Percentiles rank a stretch among this genome's conserved stretches.
These are phyloP conservation scores for Hermanozyma aechmeae DNA, from an alignment of 805 yeast genomes.

Conservation along the genomic window DNA sequence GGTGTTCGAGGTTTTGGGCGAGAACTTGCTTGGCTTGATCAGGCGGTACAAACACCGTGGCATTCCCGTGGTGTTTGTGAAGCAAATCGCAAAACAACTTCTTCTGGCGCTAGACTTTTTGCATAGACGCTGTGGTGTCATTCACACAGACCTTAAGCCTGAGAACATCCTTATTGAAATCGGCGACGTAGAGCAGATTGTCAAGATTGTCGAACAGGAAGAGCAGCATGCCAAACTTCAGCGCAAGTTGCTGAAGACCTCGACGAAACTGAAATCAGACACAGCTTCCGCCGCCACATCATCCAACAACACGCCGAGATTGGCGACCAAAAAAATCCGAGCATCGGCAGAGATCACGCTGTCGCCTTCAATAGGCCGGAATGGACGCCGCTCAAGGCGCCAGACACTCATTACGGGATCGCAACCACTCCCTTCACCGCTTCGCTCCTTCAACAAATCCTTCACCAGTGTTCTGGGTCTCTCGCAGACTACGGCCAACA, in stretches of 20 bases:
- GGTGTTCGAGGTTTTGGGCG: constrained; percentile 61
- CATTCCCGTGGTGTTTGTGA: constrained; percentile 43
- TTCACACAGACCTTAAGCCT: constrained; percentile 18
- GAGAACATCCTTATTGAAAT: constrained; percentile 28
- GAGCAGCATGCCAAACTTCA: constrained; percentile 30
- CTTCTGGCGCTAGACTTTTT: constrained; percentile 48
- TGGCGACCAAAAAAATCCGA: too few species aligned
- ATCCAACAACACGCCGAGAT: not conserved
- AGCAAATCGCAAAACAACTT: constrained; percentile 48
- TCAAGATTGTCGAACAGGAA: constrained; percentile 53
- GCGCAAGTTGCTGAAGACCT: not conserved
- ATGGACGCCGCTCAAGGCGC: constrained; percentile 51
- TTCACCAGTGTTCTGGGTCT: constrained; percentile 27
- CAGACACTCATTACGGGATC: constrained; percentile 81
- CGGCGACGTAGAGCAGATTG: constrained; percentile 65
- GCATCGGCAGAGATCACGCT: constrained; percentile 6
- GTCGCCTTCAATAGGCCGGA: constrained; percentile 32
- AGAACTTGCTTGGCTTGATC: constrained; percentile 43
- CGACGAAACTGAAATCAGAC: not conserved
- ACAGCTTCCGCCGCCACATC: not conserved
- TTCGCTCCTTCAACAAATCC: constrained; percentile 45
- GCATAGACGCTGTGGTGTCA: constrained; percentile 52
- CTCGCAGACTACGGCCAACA: constrained; percentile 30
- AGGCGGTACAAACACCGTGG: constrained; percentile 33
- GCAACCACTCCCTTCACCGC: constrained; percentile 86